phyloP scores from a whole-genome alignment of 139 green algal genomes.

The Haematococcus sp. region DNA sequence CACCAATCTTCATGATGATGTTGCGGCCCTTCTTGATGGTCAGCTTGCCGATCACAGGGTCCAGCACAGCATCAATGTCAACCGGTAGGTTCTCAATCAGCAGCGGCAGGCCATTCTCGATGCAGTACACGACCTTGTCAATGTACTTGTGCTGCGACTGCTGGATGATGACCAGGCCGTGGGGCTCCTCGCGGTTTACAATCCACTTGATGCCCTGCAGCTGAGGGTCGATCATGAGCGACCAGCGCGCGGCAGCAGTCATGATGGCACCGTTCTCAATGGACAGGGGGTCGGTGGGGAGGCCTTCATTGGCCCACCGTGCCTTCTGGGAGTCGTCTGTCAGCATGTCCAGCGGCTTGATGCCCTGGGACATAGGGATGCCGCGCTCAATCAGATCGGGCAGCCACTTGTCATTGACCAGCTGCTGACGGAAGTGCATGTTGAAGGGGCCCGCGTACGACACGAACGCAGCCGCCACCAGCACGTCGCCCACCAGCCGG shows the following conservation, averaged over 20 bases:
- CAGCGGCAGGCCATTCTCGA: constrained; percentile 80
- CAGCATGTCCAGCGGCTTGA: constrained; percentile 58
- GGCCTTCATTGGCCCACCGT: constrained; percentile 81
- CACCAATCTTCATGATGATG: constrained; percentile 81
- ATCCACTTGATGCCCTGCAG: constrained; percentile 89
- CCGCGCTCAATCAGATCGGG: constrained; percentile 66
- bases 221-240: constrained; percentile 91
- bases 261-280: constrained; percentile 92
- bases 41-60: constrained; percentile 75
- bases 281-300: constrained; percentile 78
- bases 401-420: constrained; percentile 75
- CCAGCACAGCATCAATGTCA: constrained; percentile 85
- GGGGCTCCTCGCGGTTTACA: constrained; percentile 65
- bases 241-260: constrained; percentile 65
- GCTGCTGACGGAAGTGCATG: constrained; percentile 63
- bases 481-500: constrained; percentile 71
- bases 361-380: constrained; percentile 60
- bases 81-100: constrained; percentile 87
- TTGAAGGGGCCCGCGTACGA: constrained; percentile 85
- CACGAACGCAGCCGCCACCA: constrained; percentile 83
- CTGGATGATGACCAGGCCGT: constrained; percentile 84
- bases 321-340: constrained; percentile 65
- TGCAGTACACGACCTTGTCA: constrained; percentile 78
- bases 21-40: constrained; percentile 71
- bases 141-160: constrained; percentile 83